Conservation (phyloP, 306 rosid species). For the Cicer pinnatifidum region DNA sequence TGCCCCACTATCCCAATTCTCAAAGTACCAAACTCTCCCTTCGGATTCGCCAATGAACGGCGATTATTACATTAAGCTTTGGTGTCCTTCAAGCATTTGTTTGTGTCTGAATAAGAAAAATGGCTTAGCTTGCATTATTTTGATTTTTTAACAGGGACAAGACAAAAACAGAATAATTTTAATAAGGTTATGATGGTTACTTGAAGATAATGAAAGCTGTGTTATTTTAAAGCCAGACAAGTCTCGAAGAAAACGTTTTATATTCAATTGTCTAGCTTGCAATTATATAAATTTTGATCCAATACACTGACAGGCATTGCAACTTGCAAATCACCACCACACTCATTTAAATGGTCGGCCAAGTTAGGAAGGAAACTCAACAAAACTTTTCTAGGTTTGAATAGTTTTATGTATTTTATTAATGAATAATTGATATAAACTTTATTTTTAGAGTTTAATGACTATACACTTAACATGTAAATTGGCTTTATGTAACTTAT, state of each 20-base stretch:
- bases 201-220: background rate
- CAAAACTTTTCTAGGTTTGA: background rate
- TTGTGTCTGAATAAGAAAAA: background rate
- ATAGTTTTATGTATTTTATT: background rate
- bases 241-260: constrained; percentile 9
- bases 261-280: background rate
- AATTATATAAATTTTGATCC: constrained; percentile 31
- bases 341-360: background rate
- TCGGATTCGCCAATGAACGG: constrained; percentile 32
- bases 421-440: too few species aligned
- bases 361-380: background rate
- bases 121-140: background rate
- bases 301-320: constrained; percentile 1
- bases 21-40: constrained; percentile 38
- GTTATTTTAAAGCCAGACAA: background rate
- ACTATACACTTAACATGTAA: too few species aligned
- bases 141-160: background rate
- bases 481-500: too few species aligned
- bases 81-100: constrained; percentile 14
- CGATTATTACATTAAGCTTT: constrained; percentile 23
- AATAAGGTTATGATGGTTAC: background rate
- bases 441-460: too few species aligned
- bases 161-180: constrained; percentile 1
- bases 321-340: constrained; percentile 27
- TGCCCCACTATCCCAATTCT: background rate